Percentiles rank a stretch among this genome's conserved stretches.
Conservation (phyloP, 768 basidiomycete species). For the Termitomyces sp. region DNA sequence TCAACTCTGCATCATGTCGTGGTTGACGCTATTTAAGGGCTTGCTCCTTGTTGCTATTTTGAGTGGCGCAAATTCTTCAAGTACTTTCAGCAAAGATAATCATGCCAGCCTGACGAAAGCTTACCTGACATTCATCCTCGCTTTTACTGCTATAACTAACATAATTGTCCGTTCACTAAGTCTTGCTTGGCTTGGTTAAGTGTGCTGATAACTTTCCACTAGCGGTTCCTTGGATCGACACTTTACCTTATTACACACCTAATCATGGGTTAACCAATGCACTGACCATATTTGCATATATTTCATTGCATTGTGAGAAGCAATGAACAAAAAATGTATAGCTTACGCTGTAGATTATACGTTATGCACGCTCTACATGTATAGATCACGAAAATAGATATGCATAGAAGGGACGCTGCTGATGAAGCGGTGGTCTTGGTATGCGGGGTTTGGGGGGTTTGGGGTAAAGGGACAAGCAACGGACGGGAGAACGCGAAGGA, state of each 20-base stretch:
- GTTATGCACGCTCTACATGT: background rate
- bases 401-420: conserved; percentile 31
- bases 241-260: conserved; percentile 23
- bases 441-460: conserved; percentile 2
- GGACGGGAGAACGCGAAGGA: conserved; percentile 41
- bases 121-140: conserved; percentile 77
- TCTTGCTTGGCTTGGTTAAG: background rate
- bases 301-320: background rate
- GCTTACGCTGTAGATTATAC: background rate
- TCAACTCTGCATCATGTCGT: background rate
- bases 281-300: conserved; percentile 7
- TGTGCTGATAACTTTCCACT: background rate
- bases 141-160: conserved; percentile 78
- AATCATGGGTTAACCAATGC: conserved; percentile 19
- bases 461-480: conserved; percentile 18
- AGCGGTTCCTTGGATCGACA: conserved; percentile 26
- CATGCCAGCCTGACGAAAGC: conserved; percentile 56
- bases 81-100: conserved; percentile 50
- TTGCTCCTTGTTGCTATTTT: conserved; percentile 67
- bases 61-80: conserved; percentile 46
- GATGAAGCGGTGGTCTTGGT: conserved; percentile 2
- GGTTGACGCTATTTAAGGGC: conserved; percentile 36
- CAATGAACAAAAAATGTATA: background rate
- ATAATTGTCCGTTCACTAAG: conserved; percentile 35
- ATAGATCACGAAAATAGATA: conserved; percentile 33